Percentiles rank a stretch among this genome's conserved stretches.
These are phyloP conservation scores for Colletotrichum liaoningense DNA, from an alignment of 2,329 filamentous ascomycete genomes.

Conservation along the genomic window DNA sequence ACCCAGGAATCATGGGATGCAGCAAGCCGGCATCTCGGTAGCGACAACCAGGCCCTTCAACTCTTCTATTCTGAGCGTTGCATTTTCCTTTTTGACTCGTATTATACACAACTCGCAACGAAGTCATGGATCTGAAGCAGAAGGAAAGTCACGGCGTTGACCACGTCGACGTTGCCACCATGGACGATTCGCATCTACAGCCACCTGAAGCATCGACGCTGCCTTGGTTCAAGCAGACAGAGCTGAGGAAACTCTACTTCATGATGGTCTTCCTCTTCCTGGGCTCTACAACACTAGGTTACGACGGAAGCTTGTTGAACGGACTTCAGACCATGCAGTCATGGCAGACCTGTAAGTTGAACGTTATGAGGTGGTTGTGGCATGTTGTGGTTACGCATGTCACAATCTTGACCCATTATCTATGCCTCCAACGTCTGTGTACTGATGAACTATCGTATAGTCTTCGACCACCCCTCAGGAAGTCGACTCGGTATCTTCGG, in stretches of 20 bases:
- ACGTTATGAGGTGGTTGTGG: too few species aligned
- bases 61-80: background rate
- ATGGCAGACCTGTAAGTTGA: conserved; percentile 52
- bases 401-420: background rate
- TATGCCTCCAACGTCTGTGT: background rate
- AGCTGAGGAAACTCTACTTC: conserved; percentile 46
- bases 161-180: conserved; percentile 1
- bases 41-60: background rate
- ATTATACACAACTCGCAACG: too few species aligned
- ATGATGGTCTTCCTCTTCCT: conserved; percentile 47
- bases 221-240: conserved; percentile 45
- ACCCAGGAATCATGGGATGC: background rate
- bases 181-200: conserved; percentile 1
- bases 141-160: conserved; percentile 14
- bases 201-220: conserved; percentile 18
- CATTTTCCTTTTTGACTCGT: background rate
- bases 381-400: background rate
- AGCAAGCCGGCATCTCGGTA: background rate
- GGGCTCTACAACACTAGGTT: conserved; percentile 49
- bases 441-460: background rate
- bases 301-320: conserved; percentile 59
- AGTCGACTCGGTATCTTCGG: conserved; percentile 54
- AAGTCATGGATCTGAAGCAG: conserved; percentile 22
- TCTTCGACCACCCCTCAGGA: conserved; percentile 50
- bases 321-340: conserved; percentile 55